Evolutionary conservation across 352 stramenopile species (phyloP).

Genomic region (Halophytophthora batemanensis): DNA sequence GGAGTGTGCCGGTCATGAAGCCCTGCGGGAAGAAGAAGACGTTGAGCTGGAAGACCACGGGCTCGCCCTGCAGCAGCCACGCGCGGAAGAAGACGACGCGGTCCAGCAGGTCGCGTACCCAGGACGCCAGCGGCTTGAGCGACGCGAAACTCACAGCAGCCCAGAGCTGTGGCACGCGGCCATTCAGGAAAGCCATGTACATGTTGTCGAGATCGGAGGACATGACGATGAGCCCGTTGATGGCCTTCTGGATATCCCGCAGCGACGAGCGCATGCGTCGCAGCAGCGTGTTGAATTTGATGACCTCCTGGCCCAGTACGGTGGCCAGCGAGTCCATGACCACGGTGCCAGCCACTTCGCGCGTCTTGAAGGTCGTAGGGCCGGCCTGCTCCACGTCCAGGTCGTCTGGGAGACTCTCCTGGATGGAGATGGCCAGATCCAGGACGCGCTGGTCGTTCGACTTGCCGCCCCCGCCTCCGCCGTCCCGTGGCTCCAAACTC

Average conservation of each 20-base stretch:
- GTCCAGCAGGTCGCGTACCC: conserved; percentile 87
- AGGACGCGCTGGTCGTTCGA: conserved; percentile 88
- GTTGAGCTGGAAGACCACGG: conserved; percentile 87
- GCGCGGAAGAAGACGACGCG: conserved; percentile 90
- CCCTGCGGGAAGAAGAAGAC: conserved; percentile 96
- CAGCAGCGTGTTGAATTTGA: conserved; percentile 93
- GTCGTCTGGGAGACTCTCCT: conserved; percentile 50
- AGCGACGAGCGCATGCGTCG: conserved; percentile 81
- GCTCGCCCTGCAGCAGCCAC: conserved; percentile 91
- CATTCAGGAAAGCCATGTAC: conserved; percentile 93
- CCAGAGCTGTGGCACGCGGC: conserved; percentile 89
- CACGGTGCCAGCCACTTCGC: conserved; percentile 67
- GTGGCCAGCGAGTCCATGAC: conserved; percentile 93
- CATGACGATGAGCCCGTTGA: conserved; percentile 92
- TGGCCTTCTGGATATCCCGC: conserved; percentile 72
- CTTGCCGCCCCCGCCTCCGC: conserved; percentile 49
- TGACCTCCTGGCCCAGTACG: conserved; percentile 91
- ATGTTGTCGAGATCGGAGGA: conserved; percentile 95
- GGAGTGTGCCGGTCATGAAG: conserved; percentile 95
- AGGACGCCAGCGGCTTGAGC: conserved; percentile 91
- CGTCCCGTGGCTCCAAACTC: conserved; percentile 86
- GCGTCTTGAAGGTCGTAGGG: conserved; percentile 90
- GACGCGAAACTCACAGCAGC: conserved; percentile 88
- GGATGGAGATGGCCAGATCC: conserved; percentile 64
- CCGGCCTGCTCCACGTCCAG: conserved; percentile 87